Base-by-base conservation (phyloP, 306 rosid species). In the Lotus japonicus region DNA sequence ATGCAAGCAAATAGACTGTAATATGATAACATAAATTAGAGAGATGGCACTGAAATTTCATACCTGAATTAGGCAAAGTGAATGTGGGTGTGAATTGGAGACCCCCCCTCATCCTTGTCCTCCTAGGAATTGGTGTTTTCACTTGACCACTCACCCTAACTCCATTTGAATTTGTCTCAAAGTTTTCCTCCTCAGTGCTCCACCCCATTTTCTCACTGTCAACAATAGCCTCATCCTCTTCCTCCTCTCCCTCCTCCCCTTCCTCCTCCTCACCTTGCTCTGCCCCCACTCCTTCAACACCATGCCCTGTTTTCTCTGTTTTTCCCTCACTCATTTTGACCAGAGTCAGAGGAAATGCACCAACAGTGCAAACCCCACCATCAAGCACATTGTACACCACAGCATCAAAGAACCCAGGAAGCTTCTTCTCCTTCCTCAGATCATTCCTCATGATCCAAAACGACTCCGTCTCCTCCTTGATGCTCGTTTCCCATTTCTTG, bases 371-470 rank as follows among this genome's bases (percentile, higher is more conserved):
- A 0, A 66, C 76, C 52, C 73, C 82, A 48, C 83, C 87, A 50
- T 83, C 78, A 23, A 80, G 15, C 2, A 66, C 81, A 38, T 70
- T 77, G 11, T 70, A 83, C 12, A 83, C 82, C 26, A 77, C 83
- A 13, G 66, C 11, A 16, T 83, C 87, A 51, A 83, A 80, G 71
- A 73, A 83, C 43, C 87, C 78, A 0, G 87, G 85, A 26, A 83
- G 42, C 1, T 80, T 83, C 23, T 45, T 80, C 4, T 77, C 87
- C 42, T 68, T 80, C 79, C 83, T 61, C 33, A 48, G 48, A 31
- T 77, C 81, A 19, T 70, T 80, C 11, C 83, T 80, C 87, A 80
- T 83, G 48, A 74, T 28, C 87, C 87, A 83, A 56, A 83, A 83
- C 0, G 82, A 83, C 7, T 77, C 85, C 11, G 48, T 13, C 41